Evolutionary conservation across 176 grass and related monocot genomes (phyloP).

Genomic region (Elymus sibiricus): DNA sequence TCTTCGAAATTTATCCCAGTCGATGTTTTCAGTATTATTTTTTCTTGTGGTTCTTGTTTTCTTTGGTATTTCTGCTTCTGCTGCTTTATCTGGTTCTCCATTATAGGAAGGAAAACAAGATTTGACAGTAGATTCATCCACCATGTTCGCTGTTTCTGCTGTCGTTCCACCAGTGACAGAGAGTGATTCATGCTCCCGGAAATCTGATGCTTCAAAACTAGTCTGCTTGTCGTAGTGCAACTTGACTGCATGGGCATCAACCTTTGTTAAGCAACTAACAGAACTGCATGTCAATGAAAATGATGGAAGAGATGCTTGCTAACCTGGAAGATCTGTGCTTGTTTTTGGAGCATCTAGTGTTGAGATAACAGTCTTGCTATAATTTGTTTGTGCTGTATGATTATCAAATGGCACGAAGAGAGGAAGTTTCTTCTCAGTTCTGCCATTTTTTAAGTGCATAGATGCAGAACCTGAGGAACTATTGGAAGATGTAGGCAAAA

Average conservation of each 20-base stretch:
- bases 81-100: constrained; percentile 25
- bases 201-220: constrained; percentile 31
- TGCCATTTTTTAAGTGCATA: constrained; percentile 33
- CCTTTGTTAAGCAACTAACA: constrained; percentile 20
- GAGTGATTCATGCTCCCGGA: constrained; percentile 24
- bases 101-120: constrained; percentile 34
- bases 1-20: constrained; percentile 79
- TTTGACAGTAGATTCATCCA: constrained; percentile 28
- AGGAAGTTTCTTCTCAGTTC: not conserved
- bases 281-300: constrained; percentile 15
- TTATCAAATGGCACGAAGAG: constrained; percentile 25
- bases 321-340: constrained; percentile 34
- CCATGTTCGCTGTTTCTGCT: constrained; percentile 12
- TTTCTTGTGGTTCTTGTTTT: constrained; percentile 34
- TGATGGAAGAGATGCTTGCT: constrained; percentile 19
- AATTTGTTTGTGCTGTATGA: constrained; percentile 7
- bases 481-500: constrained; percentile 36
- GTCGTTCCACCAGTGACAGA: constrained; percentile 24
- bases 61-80: constrained; percentile 39
- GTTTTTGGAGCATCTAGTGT: constrained; percentile 8
- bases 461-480: constrained; percentile 46
- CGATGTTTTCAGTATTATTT: constrained; percentile 47
- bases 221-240: constrained; percentile 3
- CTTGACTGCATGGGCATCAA: constrained; percentile 25
- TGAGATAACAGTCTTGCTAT: not conserved